These are phyloP conservation scores for Herpetospermum pedunculosum DNA, from an alignment of 306 rosid genomes.

Conservation along the genomic window DNA sequence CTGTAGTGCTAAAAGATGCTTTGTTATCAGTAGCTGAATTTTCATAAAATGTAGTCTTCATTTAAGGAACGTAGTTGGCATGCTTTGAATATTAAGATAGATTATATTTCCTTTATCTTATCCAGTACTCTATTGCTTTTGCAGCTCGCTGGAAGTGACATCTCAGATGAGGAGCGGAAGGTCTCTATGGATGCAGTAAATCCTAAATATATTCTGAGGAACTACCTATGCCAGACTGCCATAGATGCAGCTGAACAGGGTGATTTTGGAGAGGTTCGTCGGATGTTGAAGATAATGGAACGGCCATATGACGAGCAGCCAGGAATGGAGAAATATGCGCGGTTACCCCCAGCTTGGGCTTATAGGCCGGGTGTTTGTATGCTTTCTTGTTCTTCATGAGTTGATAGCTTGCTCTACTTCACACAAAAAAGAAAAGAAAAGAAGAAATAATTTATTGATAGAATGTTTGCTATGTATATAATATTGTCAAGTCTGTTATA, in stretches of 20 bases:
- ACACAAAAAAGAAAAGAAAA: background rate
- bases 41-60: background rate
- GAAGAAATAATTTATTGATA: background rate
- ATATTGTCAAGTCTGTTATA: background rate
- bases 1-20: background rate
- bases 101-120: background rate
- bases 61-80: background rate
- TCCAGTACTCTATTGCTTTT: conserved; percentile 9
- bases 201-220: conserved; percentile 82
- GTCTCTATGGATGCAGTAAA: conserved; percentile 65
- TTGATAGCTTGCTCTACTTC: conserved; percentile 8
- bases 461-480: conserved; percentile 4
- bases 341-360: conserved; percentile 99
- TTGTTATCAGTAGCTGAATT: background rate
- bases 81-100: background rate
- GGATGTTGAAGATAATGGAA: conserved; percentile 76
- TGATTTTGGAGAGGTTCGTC: conserved; percentile 66
- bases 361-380: conserved; percentile 96
- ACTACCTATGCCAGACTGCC: conserved; percentile 93
- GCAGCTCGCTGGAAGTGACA: conserved; percentile 71
- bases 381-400: conserved; percentile 97
- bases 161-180: conserved; percentile 76
- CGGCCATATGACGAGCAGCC: conserved; percentile 92
- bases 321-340: conserved; percentile 97
- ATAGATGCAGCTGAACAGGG: conserved; percentile 95